Base-by-base conservation (phyloP, 345 rosid species). In the Citrus reticulata region DNA sequence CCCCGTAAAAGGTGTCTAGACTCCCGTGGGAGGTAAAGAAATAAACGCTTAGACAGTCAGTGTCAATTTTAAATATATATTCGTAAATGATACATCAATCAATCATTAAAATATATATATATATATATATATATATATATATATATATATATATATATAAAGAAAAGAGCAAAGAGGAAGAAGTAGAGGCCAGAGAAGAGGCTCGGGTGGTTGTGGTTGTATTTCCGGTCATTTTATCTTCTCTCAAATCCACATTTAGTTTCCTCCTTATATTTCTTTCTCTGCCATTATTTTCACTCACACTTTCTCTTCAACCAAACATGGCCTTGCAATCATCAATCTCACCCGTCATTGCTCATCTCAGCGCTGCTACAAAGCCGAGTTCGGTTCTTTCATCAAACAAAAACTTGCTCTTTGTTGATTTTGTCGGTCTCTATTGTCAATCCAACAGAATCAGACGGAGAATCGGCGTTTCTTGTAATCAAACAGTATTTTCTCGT, bases 341-440 rank as follows among this genome's bases (percentile, higher is more conserved):
- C 40, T 82, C 95, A 67, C 81, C 92, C 78, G 72, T 46, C 51
- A 46, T 87, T 73, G 90, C 95, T 72, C 87, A 84, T 64, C 83
- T 87, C 51, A 54, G 51, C 72, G 9, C 42, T 78, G 86, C 89
- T 42, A 69, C 88, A 4, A 83, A 80, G 51, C 88, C 90, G 13
- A 81, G 83, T 80, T 88, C 93, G 24, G 82, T 80, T 29, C 85
- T 88, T 59, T 68, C 85, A 32, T 81, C 90, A 20, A 79, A 75
- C 63, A 86, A 66, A 58, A 77, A 80, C 35, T 80, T 84, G 68
- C 84, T 91, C 63, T 82, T 84, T 85, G 91, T 89, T 64, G 98
- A 95, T 81, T 95, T 95, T 78, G 88, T 88, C 19, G 95, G 96
- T 7, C 80, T 89, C 4, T 82, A 78, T 54, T 86, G 90, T 39